A percentile compares a stretch with the other conserved stretches of the same genome.
These are phyloP conservation scores for Pilaira anomala DNA, from an alignment of 192 early-diverging fungal genomes.

Conservation along the genomic window DNA sequence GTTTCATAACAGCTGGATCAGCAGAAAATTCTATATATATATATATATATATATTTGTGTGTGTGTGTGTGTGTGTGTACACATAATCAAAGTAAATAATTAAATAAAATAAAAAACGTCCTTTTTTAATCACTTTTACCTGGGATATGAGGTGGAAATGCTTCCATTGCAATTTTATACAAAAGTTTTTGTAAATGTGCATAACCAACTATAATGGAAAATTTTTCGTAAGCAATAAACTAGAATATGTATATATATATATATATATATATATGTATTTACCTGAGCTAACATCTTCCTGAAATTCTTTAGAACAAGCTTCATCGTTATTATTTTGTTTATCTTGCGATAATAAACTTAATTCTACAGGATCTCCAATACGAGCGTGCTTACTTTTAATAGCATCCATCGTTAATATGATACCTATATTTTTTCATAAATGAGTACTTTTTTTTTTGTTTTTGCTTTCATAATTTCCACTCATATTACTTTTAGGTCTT, in stretches of 20 bases:
- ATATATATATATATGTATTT: not conserved
- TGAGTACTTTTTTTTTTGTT: not conserved
- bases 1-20: slow-evolving; percentile 26
- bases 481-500: slow-evolving; percentile 19
- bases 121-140: too few species aligned
- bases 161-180: slow-evolving; percentile 51
- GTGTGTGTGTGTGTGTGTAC: too few species aligned
- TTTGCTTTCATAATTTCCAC: too few species aligned
- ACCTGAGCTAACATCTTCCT: slow-evolving; percentile 8
- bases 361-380: slow-evolving; percentile 1
- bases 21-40: slow-evolving; percentile 26
- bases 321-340: not conserved
- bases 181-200: slow-evolving; percentile 40
- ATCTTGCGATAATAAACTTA: not conserved
- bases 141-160: slow-evolving; percentile 39
- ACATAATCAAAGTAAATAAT: not conserved
- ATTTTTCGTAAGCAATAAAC: not conserved
- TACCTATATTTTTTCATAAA: not conserved
- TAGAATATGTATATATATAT: not conserved
- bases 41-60: not conserved
- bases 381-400: not conserved
- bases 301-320: too few species aligned
- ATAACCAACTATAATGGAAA: slow-evolving; percentile 18
- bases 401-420: slow-evolving; percentile 14
- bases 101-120: not conserved